Evolutionary conservation across 345 rosid species (phyloP).

Genomic region (Euphorbia pulcherrima): DNA sequence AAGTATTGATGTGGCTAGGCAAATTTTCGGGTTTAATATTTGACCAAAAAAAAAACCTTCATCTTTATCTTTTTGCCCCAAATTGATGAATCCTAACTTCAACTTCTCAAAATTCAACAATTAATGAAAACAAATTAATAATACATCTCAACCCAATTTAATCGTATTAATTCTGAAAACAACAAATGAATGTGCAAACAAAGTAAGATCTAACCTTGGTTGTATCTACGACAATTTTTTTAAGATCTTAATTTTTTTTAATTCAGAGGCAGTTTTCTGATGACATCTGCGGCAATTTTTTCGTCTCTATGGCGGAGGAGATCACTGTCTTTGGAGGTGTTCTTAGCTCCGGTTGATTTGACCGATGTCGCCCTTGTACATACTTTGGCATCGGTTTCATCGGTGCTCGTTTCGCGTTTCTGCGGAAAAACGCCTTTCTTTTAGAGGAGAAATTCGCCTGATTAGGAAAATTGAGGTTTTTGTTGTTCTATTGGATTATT

Average conservation of each 20-base stretch:
- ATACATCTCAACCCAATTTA: too few relatives aligned
- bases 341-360: slow-evolving; percentile 79
- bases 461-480: slow-evolving; percentile 69
- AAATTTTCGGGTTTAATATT: too few relatives aligned
- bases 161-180: too few relatives aligned
- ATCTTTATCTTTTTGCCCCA: too few relatives aligned
- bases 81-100: too few relatives aligned
- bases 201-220: too few relatives aligned
- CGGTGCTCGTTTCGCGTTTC: slow-evolving; percentile 52
- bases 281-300: slow-evolving; percentile 86
- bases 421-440: slow-evolving; percentile 42
- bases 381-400: slow-evolving; percentile 57
- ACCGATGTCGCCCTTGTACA: slow-evolving; percentile 58
- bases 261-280: slow-evolving; percentile 4
- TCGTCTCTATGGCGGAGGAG: slow-evolving; percentile 75
- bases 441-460: slow-evolving; percentile 68
- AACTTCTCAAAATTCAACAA: too few relatives aligned
- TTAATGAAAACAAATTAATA: too few relatives aligned
- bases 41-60: too few relatives aligned
- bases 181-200: too few relatives aligned
- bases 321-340: slow-evolving; percentile 72
- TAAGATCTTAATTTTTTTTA: background rate
- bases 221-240: too few relatives aligned
- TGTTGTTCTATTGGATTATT: slow-evolving; percentile 52
- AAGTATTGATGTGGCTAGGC: too few relatives aligned